Evolutionary conservation across 1,284 basidiomycete genomes (phyloP), one percentile per base, ranked within the genome.

Genomic region (Trichosporon sp.): DNA sequence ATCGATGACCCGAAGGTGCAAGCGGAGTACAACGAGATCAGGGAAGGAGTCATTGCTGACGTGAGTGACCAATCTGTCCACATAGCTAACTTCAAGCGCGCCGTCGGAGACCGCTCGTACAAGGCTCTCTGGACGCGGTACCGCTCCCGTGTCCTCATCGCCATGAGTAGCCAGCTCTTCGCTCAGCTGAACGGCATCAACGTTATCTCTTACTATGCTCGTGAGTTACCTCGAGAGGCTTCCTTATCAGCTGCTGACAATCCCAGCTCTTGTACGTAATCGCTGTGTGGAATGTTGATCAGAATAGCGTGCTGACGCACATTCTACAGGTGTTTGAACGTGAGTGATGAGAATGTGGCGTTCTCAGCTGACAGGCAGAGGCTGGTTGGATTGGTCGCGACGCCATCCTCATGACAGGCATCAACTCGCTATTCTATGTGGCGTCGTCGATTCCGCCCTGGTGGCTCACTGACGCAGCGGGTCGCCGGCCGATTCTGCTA

Each of bases 331-430:
- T 94, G 1, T 95, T 94, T 78, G 92, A 94, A 88, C 91, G 92
- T 92, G 76, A 70, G 85, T 82, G 70, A 2, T 26, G 26, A 1
- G 1, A 10, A 14, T 21, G 6, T 16, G 65, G 70, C 66, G 16
- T 2, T 10, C 16, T 21, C 40, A 74, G 67, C 74, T 76, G 61
- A 78, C 78, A 78, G 79, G 64, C 85, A 94, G 92, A 92, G 86
- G 96, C 96, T 61, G 96, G 96, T 59, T 99, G 96, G 96, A 88
- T 97, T 71, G 96, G 96, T n/a, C 89, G 96, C 67, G 91, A 98
- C 78, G 96, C 96, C 3, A 90, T 99, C 74, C 87, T 98, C 21
- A 99, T 99, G 96, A 95, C 96, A 1, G 96, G 96, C 6, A 93
- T 97, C 81, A 97, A 98, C 79, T 89, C 91, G 7, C 85, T 95